phyloP scores from a whole-genome alignment of 1,139 yeast genomes.

The Blastobotrys illinoisensis region DNA sequence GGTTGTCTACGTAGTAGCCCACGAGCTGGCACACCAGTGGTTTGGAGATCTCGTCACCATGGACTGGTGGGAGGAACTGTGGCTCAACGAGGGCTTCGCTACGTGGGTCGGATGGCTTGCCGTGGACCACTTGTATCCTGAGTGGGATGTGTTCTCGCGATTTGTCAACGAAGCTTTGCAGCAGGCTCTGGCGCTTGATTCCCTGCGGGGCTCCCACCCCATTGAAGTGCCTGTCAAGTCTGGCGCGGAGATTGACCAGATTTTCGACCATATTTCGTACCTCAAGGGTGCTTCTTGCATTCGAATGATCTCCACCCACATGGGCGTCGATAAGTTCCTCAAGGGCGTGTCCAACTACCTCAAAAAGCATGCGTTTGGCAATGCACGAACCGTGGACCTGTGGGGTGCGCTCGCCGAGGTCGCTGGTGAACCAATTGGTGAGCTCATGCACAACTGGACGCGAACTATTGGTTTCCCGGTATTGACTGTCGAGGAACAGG shows the following conservation, averaged over 20 bases:
- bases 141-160: slow-evolving; percentile 79
- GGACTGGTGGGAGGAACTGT: slow-evolving; percentile 94
- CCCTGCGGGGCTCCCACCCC: slow-evolving; percentile 78
- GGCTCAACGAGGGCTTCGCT: slow-evolving; percentile 91
- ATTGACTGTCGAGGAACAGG: slow-evolving; percentile 50
- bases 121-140: slow-evolving; percentile 70
- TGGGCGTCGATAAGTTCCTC: slow-evolving; percentile 70
- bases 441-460: slow-evolving; percentile 79
- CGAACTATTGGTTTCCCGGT: slow-evolving; percentile 82
- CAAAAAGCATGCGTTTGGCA: slow-evolving; percentile 63
- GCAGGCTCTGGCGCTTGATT: slow-evolving; percentile 64
- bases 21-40: slow-evolving; percentile 93
- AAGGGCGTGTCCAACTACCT: slow-evolving; percentile 74
- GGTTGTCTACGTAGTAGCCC: slow-evolving; percentile 84
- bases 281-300: slow-evolving; percentile 76
- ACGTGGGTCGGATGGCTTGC: slow-evolving; percentile 88
- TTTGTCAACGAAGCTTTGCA: slow-evolving; percentile 67
- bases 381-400: slow-evolving; percentile 73
- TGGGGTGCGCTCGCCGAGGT: slow-evolving; percentile 74
- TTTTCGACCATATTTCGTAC: slow-evolving; percentile 81
- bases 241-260: slow-evolving; percentile 81
- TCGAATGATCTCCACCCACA: slow-evolving; percentile 68
- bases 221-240: slow-evolving; percentile 78
- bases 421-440: slow-evolving; percentile 65
- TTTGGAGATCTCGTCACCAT: slow-evolving; percentile 87